Evolutionary conservation across 441 rosid species (phyloP).

Genomic region (Mallotus japonicus): DNA sequence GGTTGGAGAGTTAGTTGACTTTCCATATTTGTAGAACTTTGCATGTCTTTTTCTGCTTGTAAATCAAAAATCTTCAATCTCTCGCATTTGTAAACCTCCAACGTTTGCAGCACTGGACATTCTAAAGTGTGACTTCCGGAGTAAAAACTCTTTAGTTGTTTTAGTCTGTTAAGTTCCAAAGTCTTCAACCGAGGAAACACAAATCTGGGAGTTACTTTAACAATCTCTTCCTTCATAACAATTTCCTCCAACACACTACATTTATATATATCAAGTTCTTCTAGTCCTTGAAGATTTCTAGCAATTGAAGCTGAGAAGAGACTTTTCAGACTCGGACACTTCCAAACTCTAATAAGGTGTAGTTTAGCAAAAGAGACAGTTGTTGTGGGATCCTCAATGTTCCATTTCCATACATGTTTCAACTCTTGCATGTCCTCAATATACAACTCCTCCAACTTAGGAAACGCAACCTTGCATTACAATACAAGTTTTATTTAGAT

Average conservation of each 20-base stretch:
- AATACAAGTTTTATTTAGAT: no score
- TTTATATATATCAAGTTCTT: background rate
- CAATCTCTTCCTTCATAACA: background rate
- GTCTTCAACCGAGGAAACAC: background rate
- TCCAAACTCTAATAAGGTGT: no score
- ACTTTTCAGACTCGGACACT: conserved; percentile 19
- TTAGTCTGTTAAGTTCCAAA: no score
- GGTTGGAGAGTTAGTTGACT: background rate
- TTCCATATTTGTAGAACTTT: no score
- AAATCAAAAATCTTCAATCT: background rate
- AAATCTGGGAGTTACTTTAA: background rate
- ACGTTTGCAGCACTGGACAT: background rate
- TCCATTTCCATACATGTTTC: no score
- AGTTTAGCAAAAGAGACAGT: no score
- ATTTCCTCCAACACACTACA: conserved; percentile 24
- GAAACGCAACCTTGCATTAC: no score
- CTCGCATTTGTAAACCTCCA: background rate
- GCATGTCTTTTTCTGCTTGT: background rate
- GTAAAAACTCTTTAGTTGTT: background rate
- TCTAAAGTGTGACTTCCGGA: background rate
- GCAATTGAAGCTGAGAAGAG: conserved; percentile 31
- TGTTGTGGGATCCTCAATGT: no score
- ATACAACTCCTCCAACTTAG: no score
- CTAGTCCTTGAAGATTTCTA: conserved; percentile 11
- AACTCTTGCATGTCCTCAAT: no score